phyloP scores from a whole-genome alignment of 129 eudicot species.

The Calendula officinalis region DNA sequence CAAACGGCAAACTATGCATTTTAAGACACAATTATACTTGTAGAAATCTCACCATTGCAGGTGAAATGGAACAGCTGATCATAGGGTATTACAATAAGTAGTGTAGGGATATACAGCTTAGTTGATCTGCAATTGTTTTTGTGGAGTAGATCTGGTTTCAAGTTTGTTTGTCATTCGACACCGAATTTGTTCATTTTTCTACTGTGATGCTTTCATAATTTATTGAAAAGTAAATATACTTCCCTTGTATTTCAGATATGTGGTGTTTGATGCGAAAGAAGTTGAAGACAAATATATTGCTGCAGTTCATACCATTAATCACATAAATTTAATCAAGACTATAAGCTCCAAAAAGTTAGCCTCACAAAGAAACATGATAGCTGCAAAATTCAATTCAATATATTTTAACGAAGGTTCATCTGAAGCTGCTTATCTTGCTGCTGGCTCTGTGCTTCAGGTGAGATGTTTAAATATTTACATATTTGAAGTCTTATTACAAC shows the following conservation, averaged over 20 bases:
- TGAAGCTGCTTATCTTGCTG: conserved; percentile 93
- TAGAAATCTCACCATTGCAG: background rate
- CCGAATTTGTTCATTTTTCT: background rate
- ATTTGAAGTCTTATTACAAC: background rate
- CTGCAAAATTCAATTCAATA: conserved; percentile 66
- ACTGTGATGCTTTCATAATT: background rate
- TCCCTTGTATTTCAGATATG: conserved; percentile 47
- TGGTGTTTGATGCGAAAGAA: conserved; percentile 69
- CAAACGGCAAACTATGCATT: background rate
- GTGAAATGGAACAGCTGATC: no score
- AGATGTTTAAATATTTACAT: conserved; percentile 6
- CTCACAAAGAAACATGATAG: conserved; percentile 45
- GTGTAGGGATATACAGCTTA: no score
- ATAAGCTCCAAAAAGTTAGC: conserved; percentile 57
- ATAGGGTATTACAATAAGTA: no score
- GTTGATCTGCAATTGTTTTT: no score
- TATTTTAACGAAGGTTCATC: conserved; percentile 91
- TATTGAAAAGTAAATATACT: background rate
- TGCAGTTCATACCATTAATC: conserved; percentile 70
- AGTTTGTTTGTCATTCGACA: no score
- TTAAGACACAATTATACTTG: conserved; percentile 6
- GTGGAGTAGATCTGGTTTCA: no score
- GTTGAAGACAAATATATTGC: conserved; percentile 61
- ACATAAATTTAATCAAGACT: conserved; percentile 62
- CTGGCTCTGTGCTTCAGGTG: conserved; percentile 92